phyloP scores from a whole-genome alignment of 768 basidiomycete genomes.

The Pleurotus giganteus region DNA sequence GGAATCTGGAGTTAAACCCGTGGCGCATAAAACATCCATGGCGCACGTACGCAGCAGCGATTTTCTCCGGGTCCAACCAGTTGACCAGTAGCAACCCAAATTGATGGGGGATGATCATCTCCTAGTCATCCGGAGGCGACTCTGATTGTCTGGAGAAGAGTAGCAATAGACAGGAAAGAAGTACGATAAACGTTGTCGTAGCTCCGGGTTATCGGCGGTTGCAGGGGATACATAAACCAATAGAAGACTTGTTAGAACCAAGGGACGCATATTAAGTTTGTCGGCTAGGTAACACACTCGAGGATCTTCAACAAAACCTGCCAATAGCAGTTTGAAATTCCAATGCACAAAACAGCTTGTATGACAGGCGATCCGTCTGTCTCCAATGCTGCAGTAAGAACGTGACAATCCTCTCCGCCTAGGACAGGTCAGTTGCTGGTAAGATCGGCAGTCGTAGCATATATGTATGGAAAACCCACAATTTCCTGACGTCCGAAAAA shows the following conservation, averaged over 20 bases:
- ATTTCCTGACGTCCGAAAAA: slow-evolving; percentile 55
- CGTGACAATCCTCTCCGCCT: slow-evolving; percentile 42
- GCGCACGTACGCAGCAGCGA: slow-evolving; percentile 42
- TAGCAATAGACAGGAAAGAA: slow-evolving; percentile 96
- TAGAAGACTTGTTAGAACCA: slow-evolving; percentile 36
- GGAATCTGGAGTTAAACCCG: neutral
- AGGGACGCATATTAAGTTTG: neutral
- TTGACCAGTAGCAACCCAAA: slow-evolving; percentile 80
- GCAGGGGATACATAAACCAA: slow-evolving; percentile 81
- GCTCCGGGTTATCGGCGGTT: slow-evolving; percentile 78
- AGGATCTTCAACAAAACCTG: slow-evolving; percentile 80
- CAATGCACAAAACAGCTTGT: slow-evolving; percentile 77
- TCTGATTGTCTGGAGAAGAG: slow-evolving; percentile 78
- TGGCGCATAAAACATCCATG: too few species aligned
- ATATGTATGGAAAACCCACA: slow-evolving; percentile 19
- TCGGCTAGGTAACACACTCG: slow-evolving; percentile 50
- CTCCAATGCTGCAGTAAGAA: slow-evolving; percentile 49
- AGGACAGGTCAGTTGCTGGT: neutral
- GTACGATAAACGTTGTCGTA: slow-evolving; percentile 91
- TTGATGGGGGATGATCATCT: slow-evolving; percentile 71
- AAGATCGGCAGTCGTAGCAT: neutral
- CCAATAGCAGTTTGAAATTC: slow-evolving; percentile 87
- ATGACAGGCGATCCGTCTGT: slow-evolving; percentile 72
- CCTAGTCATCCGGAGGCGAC: slow-evolving; percentile 64
- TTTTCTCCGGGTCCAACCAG: slow-evolving; percentile 85